Evolutionary conservation across 345 rosid species (phyloP).

Genomic region (Gynandropsis gynandra): DNA sequence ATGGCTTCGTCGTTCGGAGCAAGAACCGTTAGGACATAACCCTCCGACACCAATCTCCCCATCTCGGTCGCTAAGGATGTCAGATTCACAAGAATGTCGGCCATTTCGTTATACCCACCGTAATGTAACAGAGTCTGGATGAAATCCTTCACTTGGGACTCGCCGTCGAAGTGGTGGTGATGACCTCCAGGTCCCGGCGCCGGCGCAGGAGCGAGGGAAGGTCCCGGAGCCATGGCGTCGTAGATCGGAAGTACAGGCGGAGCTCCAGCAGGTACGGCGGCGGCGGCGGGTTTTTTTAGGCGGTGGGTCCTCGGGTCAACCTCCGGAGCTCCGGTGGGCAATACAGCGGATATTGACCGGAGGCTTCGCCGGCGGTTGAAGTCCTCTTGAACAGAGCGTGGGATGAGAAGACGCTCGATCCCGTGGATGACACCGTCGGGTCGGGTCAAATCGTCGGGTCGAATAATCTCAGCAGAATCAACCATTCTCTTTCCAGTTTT

Average conservation of each 20-base stretch:
- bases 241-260: constrained; percentile 50
- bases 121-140: constrained; percentile 56
- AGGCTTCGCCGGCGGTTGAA: constrained; percentile 56
- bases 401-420: constrained; percentile 55
- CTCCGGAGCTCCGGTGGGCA: constrained; percentile 69
- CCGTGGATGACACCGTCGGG: constrained; percentile 79
- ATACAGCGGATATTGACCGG: constrained; percentile 52
- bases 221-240: constrained; percentile 73
- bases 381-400: constrained; percentile 61
- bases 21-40: constrained; percentile 59
- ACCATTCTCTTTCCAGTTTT: constrained; percentile 29
- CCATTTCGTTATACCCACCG: constrained; percentile 80
- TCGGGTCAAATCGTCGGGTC: constrained; percentile 40
- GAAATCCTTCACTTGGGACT: constrained; percentile 62
- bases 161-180: constrained; percentile 59
- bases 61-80: constrained; percentile 69
- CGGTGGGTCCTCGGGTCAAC: constrained; percentile 64
- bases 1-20: constrained; percentile 82
- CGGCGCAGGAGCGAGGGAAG: constrained; percentile 68
- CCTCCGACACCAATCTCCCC: constrained; percentile 68
- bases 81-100: constrained; percentile 62
- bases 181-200: constrained; percentile 81
- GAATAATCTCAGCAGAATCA: constrained; percentile 36
- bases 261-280: constrained; percentile 35
- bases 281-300: constrained; percentile 40